Evolutionary conservation across 1,139 yeast genomes (phyloP).

Genomic region (Yamadazyma aaseri): DNA sequence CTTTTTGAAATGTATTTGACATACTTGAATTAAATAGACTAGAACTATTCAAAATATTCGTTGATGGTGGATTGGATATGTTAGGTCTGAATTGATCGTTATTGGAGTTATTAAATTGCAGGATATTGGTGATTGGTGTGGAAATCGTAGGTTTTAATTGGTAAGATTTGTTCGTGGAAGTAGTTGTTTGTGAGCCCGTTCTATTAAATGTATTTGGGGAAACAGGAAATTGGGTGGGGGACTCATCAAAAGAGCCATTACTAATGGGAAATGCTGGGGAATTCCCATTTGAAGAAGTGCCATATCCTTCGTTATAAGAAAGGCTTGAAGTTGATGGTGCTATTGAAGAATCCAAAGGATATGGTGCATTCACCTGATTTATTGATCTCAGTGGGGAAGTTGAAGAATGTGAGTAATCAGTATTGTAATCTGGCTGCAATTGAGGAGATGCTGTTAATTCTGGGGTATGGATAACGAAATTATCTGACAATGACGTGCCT

Average conservation of each 20-base stretch:
- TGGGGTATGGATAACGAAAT: background rate
- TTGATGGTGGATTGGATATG: background rate
- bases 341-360: constrained; percentile 21
- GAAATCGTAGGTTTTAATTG: constrained; percentile 15
- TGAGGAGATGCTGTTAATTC: background rate
- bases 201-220: constrained; percentile 7
- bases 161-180: constrained; percentile 9
- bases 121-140: constrained; percentile 16
- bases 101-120: constrained; percentile 3
- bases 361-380: constrained; percentile 12
- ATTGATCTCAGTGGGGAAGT: constrained; percentile 7
- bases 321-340: constrained; percentile 16
- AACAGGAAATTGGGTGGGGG: constrained; percentile 1
- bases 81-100: constrained; percentile 3
- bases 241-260: background rate
- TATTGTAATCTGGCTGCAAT: constrained; percentile 8
- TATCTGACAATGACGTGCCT: background rate
- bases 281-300: constrained; percentile 2
- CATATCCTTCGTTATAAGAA: constrained; percentile 5
- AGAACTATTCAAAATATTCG: background rate
- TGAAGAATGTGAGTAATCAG: constrained; percentile 13
- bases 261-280: constrained; percentile 2
- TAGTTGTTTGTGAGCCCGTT: constrained; percentile 12
- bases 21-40: background rate
- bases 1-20: background rate